Conservation (phyloP, 208 protist species). For the Crithidia fasciculata region DNA sequence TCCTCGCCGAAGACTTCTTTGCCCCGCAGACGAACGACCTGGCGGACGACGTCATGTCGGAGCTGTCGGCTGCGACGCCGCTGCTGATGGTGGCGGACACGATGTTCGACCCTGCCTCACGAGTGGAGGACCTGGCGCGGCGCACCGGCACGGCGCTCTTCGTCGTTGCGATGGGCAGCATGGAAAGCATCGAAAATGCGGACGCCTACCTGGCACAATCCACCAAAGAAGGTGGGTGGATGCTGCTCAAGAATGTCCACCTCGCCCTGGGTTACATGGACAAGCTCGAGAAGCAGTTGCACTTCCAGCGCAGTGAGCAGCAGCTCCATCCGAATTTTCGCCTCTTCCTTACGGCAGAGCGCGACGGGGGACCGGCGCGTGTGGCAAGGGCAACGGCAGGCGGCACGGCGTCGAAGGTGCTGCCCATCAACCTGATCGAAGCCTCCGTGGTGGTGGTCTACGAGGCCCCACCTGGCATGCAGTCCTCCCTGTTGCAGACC, state of each 20-base stretch:
- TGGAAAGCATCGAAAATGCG: slow-evolving; percentile 92
- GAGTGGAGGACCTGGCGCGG: slow-evolving; percentile 91
- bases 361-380: slow-evolving; percentile 61
- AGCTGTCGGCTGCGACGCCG: slow-evolving; percentile 71
- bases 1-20: slow-evolving; percentile 58
- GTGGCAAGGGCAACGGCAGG: not conserved
- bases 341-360: slow-evolving; percentile 97
- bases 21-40: slow-evolving; percentile 50
- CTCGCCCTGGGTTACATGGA: slow-evolving; percentile 94
- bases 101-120: slow-evolving; percentile 94
- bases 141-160: slow-evolving; percentile 55
- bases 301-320: slow-evolving; percentile 72
- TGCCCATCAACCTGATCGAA: slow-evolving; percentile 83
- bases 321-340: slow-evolving; percentile 91
- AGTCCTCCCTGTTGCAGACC: slow-evolving; percentile 92
- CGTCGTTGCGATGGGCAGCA: slow-evolving; percentile 96
- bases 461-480: slow-evolving; percentile 96
- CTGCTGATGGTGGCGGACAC: slow-evolving; percentile 89
- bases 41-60: slow-evolving; percentile 44
- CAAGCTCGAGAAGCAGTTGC: slow-evolving; percentile 96
- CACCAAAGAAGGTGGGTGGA: slow-evolving; percentile 92
- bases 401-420: slow-evolving; percentile 18
- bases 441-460: slow-evolving; percentile 91
- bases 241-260: slow-evolving; percentile 99
- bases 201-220: slow-evolving; percentile 91